phyloP scores from a whole-genome alignment of 768 basidiomycete genomes.

The Xerocomellus chrysenteron region DNA sequence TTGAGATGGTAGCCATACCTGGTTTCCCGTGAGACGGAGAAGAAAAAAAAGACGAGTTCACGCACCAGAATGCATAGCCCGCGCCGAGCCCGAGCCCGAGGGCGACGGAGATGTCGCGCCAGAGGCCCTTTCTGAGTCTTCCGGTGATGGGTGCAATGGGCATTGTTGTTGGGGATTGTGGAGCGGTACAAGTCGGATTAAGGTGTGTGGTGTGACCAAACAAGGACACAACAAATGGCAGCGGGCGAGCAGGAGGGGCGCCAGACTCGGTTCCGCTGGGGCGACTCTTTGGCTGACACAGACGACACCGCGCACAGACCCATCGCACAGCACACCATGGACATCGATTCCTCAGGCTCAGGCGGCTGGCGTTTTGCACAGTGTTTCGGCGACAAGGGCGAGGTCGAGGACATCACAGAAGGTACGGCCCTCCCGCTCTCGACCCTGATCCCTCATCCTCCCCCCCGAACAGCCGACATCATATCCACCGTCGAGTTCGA shows the following conservation, averaged over 20 bases:
- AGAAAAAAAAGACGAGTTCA: conserved; percentile 19
- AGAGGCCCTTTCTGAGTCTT: conserved; percentile 89
- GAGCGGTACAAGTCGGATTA: conserved; percentile 29
- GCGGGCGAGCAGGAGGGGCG: conserved; percentile 17
- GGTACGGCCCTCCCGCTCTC: conserved; percentile 48
- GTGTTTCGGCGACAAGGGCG: conserved; percentile 99
- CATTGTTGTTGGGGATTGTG: conserved; percentile 44
- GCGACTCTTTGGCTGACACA: conserved; percentile 20
- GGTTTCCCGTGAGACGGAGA: conserved; percentile 26
- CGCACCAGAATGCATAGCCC: conserved; percentile 85
- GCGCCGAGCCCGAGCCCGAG: conserved; percentile 74
- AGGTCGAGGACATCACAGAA: conserved; percentile 99
- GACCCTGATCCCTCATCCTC: conserved; percentile 15
- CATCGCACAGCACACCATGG: conserved; percentile 49
- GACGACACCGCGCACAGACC: conserved; percentile 12
- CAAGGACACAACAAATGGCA: conserved; percentile 32
- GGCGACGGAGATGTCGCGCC: conserved; percentile 75
- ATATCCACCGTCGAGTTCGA: conserved; percentile 99
- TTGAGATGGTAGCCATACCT: conserved; percentile 87
- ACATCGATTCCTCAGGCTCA: conserved; percentile 79
- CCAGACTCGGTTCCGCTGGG: conserved; percentile 13
- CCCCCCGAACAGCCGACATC: conserved; percentile 82
- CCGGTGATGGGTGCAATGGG: conserved; percentile 90
- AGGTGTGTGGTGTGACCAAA: conserved; percentile 26
- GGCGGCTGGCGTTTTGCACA: conserved; percentile 99